Percentiles rank a stretch among this genome's conserved stretches.
Evolutionary conservation across 208 protist species (phyloP).

Genomic region (Leishmania turanica): DNA sequence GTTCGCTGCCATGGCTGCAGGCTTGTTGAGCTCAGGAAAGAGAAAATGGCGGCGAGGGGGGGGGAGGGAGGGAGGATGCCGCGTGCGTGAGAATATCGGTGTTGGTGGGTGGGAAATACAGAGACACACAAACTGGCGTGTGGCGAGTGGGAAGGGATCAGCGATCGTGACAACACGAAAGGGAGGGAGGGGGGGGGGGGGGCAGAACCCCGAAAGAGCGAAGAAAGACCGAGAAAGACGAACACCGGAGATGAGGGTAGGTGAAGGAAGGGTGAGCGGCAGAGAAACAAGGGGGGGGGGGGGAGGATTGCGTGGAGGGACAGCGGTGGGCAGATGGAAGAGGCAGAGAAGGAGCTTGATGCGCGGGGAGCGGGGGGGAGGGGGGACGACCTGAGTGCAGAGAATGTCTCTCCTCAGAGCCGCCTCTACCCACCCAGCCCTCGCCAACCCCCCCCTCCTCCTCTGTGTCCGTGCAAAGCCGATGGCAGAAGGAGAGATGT

Average conservation of each 20-base stretch:
- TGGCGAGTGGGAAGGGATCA: neutral
- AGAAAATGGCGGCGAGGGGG: neutral
- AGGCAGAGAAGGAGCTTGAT: neutral
- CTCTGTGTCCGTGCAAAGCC: neutral
- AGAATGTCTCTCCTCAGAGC: neutral
- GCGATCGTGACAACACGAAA: neutral
- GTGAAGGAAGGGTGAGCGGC: neutral
- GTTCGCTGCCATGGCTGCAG: slow-evolving; percentile 21
- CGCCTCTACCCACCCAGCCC: neutral
- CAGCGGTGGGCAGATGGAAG: neutral
- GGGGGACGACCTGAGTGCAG: neutral
- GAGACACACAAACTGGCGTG: neutral
- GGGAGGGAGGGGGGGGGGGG: neutral
- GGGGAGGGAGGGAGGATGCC: neutral
- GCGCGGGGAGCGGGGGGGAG: neutral
- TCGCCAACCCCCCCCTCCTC: neutral
- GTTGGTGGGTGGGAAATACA: neutral
- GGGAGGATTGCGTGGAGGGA: neutral
- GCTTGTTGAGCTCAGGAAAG: neutral
- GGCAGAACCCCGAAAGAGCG: neutral
- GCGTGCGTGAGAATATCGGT: neutral
- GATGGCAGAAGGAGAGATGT: neutral
- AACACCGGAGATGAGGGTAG: neutral
- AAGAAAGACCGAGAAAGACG: neutral
- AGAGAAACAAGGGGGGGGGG: neutral